phyloP scores from a whole-genome alignment of 345 rosid species.

The Gossypium bickii region DNA sequence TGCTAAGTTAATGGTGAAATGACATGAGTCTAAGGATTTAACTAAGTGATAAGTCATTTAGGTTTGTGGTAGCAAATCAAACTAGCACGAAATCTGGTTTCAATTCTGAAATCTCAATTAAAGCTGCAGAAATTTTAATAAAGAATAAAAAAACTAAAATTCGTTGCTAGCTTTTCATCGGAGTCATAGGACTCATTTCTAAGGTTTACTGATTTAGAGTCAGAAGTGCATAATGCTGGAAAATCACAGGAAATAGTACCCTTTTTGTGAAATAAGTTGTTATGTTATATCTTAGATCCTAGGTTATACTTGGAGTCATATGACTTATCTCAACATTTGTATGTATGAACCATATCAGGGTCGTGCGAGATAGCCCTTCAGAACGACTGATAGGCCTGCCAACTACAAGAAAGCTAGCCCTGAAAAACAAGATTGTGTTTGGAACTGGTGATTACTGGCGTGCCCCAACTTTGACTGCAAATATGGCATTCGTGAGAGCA shows the following conservation, averaged over 20 bases:
- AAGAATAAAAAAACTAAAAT: too few species aligned
- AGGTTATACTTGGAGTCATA: neutral
- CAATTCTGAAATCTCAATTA: slow-evolving; percentile 5
- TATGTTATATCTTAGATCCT: neutral
- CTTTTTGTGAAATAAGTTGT: neutral
- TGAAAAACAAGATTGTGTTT: slow-evolving; percentile 76
- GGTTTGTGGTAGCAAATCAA: neutral
- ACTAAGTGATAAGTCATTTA: neutral
- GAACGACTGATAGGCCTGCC: slow-evolving; percentile 70
- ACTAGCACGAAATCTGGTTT: neutral
- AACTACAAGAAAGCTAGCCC: slow-evolving; percentile 80
- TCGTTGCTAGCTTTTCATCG: neutral
- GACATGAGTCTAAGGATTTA: neutral
- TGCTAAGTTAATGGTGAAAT: neutral
- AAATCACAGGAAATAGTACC: neutral
- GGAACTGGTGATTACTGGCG: slow-evolving; percentile 88
- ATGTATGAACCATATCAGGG: slow-evolving; percentile 37
- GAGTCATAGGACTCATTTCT: neutral
- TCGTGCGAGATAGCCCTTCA: slow-evolving; percentile 70
- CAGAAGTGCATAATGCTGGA: neutral
- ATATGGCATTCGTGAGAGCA: slow-evolving; percentile 85
- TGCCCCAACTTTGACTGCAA: slow-evolving; percentile 83
- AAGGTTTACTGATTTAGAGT: slow-evolving; percentile 1
- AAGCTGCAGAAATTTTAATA: neutral
- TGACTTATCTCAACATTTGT: neutral